Conservation (phyloP, 1,139 yeast species). For the Lodderomyces theae region DNA sequence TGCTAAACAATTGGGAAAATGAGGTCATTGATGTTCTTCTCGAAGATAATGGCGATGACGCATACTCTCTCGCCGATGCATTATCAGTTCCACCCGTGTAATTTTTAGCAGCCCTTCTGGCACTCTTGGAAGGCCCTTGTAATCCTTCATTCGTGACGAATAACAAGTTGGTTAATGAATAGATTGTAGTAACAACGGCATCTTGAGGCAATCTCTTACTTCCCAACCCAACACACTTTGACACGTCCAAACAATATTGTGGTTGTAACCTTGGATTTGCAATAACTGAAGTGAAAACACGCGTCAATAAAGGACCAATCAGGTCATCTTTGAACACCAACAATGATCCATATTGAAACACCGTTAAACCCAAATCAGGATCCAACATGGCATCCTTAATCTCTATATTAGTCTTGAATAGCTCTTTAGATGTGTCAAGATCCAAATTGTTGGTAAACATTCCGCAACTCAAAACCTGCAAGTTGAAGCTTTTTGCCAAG, state of each 20-base stretch:
- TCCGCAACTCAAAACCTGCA: constrained; percentile 46
- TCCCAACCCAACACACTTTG: constrained; percentile 44
- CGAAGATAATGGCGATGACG: constrained; percentile 13
- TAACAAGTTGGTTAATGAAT: constrained; percentile 75
- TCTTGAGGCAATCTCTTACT: constrained; percentile 63
- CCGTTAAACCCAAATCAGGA: constrained; percentile 45
- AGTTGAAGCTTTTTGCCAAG: constrained; percentile 36
- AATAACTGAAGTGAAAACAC: constrained; percentile 49
- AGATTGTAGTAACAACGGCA: constrained; percentile 80
- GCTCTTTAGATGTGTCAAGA: constrained; percentile 28
- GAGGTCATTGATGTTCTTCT: constrained; percentile 21
- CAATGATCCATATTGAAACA: constrained; percentile 55
- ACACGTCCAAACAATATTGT: constrained; percentile 32
- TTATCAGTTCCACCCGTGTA: constrained; percentile 7
- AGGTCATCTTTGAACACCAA: constrained; percentile 46
- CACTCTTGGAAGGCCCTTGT: constrained; percentile 22
- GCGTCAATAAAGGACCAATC: constrained; percentile 46
- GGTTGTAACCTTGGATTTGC: constrained; percentile 40
- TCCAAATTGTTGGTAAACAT: constrained; percentile 40
- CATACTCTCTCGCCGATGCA: constrained; percentile 7
- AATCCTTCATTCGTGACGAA: constrained; percentile 50
- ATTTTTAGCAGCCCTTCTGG: constrained; percentile 21
- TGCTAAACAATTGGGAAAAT: constrained; percentile 14
- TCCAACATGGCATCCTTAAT: constrained; percentile 45
- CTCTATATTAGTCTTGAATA: constrained; percentile 39